Conservation (phyloP, 2,329 filamentous ascomycete genomes). For the Cladosporium sp. region DNA sequence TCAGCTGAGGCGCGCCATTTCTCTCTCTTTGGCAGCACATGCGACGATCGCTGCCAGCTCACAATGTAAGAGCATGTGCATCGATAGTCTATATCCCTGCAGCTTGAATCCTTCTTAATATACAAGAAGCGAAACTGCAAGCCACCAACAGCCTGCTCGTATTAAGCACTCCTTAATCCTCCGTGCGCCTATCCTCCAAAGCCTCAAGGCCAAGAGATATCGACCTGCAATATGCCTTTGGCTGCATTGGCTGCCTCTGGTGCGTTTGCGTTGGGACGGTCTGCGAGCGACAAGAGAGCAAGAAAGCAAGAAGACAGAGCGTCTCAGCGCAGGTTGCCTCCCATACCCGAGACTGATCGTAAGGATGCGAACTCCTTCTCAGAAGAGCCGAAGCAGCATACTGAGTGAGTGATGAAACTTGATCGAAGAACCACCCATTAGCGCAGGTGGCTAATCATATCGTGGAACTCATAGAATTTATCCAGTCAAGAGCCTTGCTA, state of each 20-base stretch:
- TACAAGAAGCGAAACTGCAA: not conserved
- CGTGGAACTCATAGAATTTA: not conserved
- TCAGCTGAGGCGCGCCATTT: not conserved
- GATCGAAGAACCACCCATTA: not conserved
- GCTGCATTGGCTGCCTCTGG: constrained; percentile 4
- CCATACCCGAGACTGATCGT: not conserved
- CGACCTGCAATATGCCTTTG: not conserved
- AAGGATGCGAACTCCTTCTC: not conserved
- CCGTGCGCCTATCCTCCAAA: not conserved
- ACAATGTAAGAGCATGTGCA: not conserved
- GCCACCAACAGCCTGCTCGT: not conserved
- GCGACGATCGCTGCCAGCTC: not conserved
- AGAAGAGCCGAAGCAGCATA: not conserved
- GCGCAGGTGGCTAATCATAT: not conserved
- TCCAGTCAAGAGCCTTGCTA: not conserved
- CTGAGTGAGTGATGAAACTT: not conserved
- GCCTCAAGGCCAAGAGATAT: not conserved
- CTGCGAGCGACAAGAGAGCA: constrained; percentile 16
- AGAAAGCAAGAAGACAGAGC: constrained; percentile 14
- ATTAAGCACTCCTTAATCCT: not conserved
- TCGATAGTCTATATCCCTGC: not conserved
- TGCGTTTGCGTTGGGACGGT: constrained; percentile 6
- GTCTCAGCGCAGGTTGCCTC: not conserved
- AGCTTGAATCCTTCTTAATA: not conserved
- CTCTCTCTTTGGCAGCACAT: not conserved